Conservation (phyloP, 441 rosid genomes). For the Kokia cookei region DNA sequence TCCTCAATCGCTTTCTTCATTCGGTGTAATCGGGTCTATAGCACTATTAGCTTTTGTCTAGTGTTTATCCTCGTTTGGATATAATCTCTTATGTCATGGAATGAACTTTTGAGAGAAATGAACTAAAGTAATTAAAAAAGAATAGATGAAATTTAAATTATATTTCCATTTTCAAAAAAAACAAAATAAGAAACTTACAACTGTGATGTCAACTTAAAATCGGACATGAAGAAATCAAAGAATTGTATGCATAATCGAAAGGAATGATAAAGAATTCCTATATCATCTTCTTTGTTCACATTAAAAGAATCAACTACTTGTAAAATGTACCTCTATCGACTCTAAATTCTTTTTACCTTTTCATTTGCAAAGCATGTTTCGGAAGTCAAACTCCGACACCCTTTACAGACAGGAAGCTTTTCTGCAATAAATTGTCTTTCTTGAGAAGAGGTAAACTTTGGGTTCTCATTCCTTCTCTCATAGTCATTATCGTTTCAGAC, state of each 20-base stretch:
- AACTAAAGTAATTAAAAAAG: too few species aligned
- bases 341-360: too few species aligned
- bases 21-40: too few species aligned
- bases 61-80: too few species aligned
- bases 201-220: conserved; percentile 1
- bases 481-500: background rate
- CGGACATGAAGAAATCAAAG: conserved; percentile 4
- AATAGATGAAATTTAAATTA: too few species aligned
- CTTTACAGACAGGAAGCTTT: conserved; percentile 11
- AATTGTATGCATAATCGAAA: conserved; percentile 12
- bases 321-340: too few species aligned
- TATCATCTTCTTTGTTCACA: conserved; percentile 48
- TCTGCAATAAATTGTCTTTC: conserved; percentile 3
- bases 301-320: conserved; percentile 56
- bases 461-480: conserved; percentile 13
- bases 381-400: too few species aligned
- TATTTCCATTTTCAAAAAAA: background rate
- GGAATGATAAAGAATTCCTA: conserved; percentile 40
- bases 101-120: too few species aligned
- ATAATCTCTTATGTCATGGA: too few species aligned
- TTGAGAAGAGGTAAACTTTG: conserved; percentile 2
- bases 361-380: too few species aligned
- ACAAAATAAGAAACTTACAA: conserved; percentile 18
- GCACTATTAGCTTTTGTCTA: too few species aligned
- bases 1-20: too few species aligned